Evolutionary conservation across 108 stramenopile genomes (phyloP).

Genomic region (Pseudonitzschia multiseries): DNA sequence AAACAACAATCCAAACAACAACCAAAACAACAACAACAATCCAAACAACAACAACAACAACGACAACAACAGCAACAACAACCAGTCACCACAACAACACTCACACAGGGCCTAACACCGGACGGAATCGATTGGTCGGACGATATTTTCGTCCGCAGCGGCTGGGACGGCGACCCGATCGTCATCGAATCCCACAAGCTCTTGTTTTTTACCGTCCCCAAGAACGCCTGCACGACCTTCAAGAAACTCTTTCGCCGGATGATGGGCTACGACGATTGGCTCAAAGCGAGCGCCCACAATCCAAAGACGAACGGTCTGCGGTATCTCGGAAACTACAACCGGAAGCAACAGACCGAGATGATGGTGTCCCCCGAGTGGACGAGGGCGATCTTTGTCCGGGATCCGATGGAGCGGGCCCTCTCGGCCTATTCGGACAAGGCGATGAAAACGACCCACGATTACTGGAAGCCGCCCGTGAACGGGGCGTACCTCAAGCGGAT

Average conservation of each 20-base stretch:
- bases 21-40: no score
- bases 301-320: constrained; percentile 43
- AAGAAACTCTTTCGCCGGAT: constrained; percentile 54
- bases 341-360: constrained; percentile 30
- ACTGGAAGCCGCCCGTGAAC: neutral
- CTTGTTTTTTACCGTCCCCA: constrained; percentile 54
- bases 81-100: no score
- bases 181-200: constrained; percentile 52
- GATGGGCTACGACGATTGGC: constrained; percentile 37
- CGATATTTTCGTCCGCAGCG: neutral
- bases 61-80: no score
- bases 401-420: constrained; percentile 57
- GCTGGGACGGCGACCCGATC: constrained; percentile 44
- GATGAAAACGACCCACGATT: neutral
- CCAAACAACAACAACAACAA: no score
- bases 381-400: constrained; percentile 57
- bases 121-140: constrained; percentile 2
- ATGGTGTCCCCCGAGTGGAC: constrained; percentile 47
- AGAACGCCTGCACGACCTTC: constrained; percentile 49
- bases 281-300: constrained; percentile 35
- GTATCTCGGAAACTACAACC: constrained; percentile 38
- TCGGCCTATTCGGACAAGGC: constrained; percentile 60
- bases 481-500: constrained; percentile 6
- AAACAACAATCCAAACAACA: no score
- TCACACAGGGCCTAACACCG: no score